These are phyloP conservation scores for Cryptococcus floricola DNA, from an alignment of 1,284 basidiomycete genomes.

Conservation along the genomic window DNA sequence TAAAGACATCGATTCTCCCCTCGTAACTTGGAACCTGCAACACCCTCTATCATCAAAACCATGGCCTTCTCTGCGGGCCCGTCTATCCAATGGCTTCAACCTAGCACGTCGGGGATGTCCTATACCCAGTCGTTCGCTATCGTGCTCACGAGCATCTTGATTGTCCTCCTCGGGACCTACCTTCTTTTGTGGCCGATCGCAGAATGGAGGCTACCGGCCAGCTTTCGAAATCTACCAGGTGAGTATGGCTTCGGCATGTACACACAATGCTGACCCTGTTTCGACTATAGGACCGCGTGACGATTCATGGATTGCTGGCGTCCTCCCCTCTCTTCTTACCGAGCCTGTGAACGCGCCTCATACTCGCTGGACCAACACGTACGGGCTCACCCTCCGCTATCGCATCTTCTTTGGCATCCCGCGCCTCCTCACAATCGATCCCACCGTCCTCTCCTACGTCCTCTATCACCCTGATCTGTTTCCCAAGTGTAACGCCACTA, in stretches of 20 bases:
- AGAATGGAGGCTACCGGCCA: too few relatives aligned
- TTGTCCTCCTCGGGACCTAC: too few relatives aligned
- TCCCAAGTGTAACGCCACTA: constrained; percentile 62
- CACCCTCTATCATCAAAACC: too few relatives aligned
- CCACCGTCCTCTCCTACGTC: constrained; percentile 59
- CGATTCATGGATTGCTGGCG: constrained; percentile 11
- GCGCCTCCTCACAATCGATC: constrained; percentile 61
- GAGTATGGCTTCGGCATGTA: constrained; percentile 1
- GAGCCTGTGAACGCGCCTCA: constrained; percentile 8
- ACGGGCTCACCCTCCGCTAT: constrained; percentile 20
- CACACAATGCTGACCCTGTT: constrained; percentile 1
- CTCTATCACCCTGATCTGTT: constrained; percentile 60
- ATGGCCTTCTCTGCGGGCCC: too few relatives aligned
- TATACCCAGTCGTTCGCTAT: too few relatives aligned
- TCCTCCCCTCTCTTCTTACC: constrained; percentile 11
- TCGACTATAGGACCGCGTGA: not conserved
- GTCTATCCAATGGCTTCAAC: too few relatives aligned
- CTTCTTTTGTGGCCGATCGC: too few relatives aligned
- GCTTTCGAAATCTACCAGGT: too few relatives aligned
- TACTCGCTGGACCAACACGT: constrained; percentile 14
- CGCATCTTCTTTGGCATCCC: constrained; percentile 10
- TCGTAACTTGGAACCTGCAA: too few relatives aligned
- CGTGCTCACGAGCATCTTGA: too few relatives aligned
- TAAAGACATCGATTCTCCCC: too few relatives aligned
- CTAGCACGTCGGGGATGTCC: too few relatives aligned